Evolutionary conservation across 352 stramenopile genomes (phyloP).

Genomic region (Aphanomyces stellatus): DNA sequence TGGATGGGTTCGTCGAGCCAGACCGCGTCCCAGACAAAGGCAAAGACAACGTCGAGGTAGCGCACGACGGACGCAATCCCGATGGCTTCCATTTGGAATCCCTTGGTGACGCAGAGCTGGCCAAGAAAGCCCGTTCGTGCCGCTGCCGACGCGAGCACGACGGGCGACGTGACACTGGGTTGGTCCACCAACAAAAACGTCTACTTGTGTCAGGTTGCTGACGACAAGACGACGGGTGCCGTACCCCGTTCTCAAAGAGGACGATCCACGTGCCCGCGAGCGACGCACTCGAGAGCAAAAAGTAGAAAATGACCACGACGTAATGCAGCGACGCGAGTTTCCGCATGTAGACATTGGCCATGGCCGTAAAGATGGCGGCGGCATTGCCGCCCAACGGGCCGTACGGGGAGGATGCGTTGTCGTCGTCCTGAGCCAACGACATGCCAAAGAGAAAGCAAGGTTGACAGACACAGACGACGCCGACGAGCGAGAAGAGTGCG

Average conservation of each 20-base stretch:
- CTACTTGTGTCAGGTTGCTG: background rate
- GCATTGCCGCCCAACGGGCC: background rate
- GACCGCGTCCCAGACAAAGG: conserved; percentile 69
- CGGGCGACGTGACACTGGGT: conserved; percentile 16
- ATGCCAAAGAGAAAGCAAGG: conserved; percentile 38
- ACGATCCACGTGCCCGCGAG: conserved; percentile 42
- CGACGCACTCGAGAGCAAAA: conserved; percentile 53
- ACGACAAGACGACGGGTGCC: background rate
- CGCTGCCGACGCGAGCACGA: conserved; percentile 46
- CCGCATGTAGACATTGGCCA: conserved; percentile 61
- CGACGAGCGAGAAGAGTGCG: conserved; percentile 31
- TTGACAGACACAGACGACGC: conserved; percentile 41
- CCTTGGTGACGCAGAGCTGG: conserved; percentile 62
- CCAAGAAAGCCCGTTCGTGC: conserved; percentile 54
- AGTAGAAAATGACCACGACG: conserved; percentile 72
- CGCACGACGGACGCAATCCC: conserved; percentile 75
- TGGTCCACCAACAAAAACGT: background rate
- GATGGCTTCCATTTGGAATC: conserved; percentile 73
- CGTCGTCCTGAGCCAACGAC: conserved; percentile 4
- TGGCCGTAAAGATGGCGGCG: background rate
- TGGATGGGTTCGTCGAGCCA: conserved; percentile 55
- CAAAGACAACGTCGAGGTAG: conserved; percentile 70
- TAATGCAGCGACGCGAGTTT: conserved; percentile 48
- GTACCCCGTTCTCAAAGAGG: conserved; percentile 28
- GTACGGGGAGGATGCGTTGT: background rate